Percentiles rank a stretch among this genome's conserved stretches.
phyloP scores from a whole-genome alignment of 192 early-diverging fungal species.

The Podila epicladia region DNA sequence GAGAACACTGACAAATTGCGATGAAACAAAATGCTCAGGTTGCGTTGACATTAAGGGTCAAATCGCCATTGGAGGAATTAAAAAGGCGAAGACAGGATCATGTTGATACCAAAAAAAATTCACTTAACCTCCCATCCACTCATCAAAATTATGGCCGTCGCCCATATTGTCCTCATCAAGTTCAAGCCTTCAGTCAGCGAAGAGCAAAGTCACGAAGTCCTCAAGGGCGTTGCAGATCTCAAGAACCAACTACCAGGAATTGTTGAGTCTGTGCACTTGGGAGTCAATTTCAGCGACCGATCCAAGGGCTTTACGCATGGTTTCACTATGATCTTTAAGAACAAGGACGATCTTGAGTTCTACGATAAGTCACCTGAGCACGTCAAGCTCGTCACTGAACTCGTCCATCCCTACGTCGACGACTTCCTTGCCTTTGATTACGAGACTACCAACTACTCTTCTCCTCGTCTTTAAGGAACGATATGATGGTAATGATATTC shows the following conservation, averaged over 20 bases:
- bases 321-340: slow-evolving; percentile 52
- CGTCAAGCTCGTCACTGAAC: slow-evolving; percentile 15
- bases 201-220: slow-evolving; percentile 26
- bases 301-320: slow-evolving; percentile 40
- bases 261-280: slow-evolving; percentile 44
- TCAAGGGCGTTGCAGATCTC: slow-evolving; percentile 35
- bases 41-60: too few species aligned
- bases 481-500: too few species aligned
- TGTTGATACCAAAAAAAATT: too few species aligned
- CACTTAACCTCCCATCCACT: too few species aligned
- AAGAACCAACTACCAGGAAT: slow-evolving; percentile 25
- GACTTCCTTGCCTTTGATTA: slow-evolving; percentile 40
- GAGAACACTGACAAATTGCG: too few species aligned
- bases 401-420: slow-evolving; percentile 40
- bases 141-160: too few species aligned
- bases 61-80: too few species aligned
- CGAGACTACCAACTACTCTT: slow-evolving; percentile 28
- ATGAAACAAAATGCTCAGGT: too few species aligned
- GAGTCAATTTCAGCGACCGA: slow-evolving; percentile 30
- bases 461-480: slow-evolving; percentile 7
- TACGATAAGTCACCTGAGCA: slow-evolving; percentile 36
- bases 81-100: too few species aligned
- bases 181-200: slow-evolving; percentile 29
- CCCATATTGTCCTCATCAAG: slow-evolving; percentile 34
- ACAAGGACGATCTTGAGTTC: slow-evolving; percentile 28